Evolutionary conservation across 176 grass and related monocot species (phyloP), one percentile per base, ranked within the genome.

Genomic region (Bonia amplexicaulis): DNA sequence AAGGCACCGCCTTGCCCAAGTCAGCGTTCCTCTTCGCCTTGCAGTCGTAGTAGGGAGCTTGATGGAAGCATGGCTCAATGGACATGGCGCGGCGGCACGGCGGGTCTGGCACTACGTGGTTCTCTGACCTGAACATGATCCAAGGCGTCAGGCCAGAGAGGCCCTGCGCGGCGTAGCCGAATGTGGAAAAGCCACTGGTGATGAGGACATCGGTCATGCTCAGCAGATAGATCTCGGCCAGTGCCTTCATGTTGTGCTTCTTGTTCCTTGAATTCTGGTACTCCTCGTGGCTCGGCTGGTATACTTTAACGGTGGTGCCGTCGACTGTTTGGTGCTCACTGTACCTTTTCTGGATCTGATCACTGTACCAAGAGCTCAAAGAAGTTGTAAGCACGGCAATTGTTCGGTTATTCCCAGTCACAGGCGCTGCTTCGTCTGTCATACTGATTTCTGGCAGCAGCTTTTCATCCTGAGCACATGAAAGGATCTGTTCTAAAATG

Each of bases 31-130:
- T 89, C 45, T 85, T 90, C 1, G 78, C 81, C 45, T 88, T 91
- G 90, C 95, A 94, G 73, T 93, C 90, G 29, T 86, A 88, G 12
- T 4, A 53, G 49, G 92, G 94, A 61, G 94, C 87, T 0, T 85
- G 7, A 27, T 94, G 90, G 83, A 94, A 97, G 82, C 95, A 97
- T 9, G 95, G 92, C 8, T 97, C 95, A 53, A 92, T 88, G 70
- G 92, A 94, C 84, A 91, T 78, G 79, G 87, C 84, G 15, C 74
- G 85, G 41, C 71, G 73, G 48, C 92, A 97, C 2, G 86, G 84
- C 0, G 82, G 86, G 25, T 91, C 61, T 3, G 94, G 87, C 39
- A 65, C 39, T 12, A 57, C 29, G 39, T 94, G 87, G 23, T 83
- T 80, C 82, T 83, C 71, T 3, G 88, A 54, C 44, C 14, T 89